Evolutionary conservation across 192 early-diverging fungal species (phyloP), one percentile per base, ranked within the genome.

Genomic region (Entomortierella chlamydospora): DNA sequence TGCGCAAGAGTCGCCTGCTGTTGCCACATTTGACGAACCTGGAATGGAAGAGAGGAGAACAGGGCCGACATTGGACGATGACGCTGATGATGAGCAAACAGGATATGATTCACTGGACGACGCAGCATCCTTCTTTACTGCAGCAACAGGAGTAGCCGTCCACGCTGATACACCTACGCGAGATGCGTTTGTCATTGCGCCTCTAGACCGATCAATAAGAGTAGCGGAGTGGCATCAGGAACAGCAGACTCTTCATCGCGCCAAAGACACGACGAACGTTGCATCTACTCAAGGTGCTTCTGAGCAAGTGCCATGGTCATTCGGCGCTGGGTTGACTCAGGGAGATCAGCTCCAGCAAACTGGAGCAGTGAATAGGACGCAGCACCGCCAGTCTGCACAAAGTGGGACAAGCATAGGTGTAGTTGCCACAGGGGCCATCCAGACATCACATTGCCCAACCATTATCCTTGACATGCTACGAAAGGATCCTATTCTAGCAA

Each of bases 191-290:
- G 42, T 37, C 10, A 65, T 79, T 2, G 17, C 68, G 6, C 76
- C 76, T 20, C 56, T 79, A 29, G 76, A 79, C 30, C 61, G 76
- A 12, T 79, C 76, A 2, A 61, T 63, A 18, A 53, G 76, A 29
- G 76, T 79, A 5, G 76, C 56, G 10, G 76, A 79, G 42, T 79
- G 76, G 76, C 76, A 79, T 43, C 76, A 79, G 30, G 76, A 79
- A 31, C 76, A 79, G 28, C 76, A 79, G 30, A 70, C 61, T 2
- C 49, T 79, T 2, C 76, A 79, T 65, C 68, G 58, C 20, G 67
- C 76, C 10, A 79, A 79, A n/a, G 68, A 50, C 42, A 34, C 12
- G 10, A 23, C 43, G 2, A 41, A 1, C n/a, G 20, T 26, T 17
- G 22, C 55, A 51, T 23, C 55, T 23, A 28, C 58, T 54, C 64